Evolutionary conservation across 768 basidiomycete species (phyloP), one percentile per base, ranked within the genome.

Genomic region (Psilocybe sp.): DNA sequence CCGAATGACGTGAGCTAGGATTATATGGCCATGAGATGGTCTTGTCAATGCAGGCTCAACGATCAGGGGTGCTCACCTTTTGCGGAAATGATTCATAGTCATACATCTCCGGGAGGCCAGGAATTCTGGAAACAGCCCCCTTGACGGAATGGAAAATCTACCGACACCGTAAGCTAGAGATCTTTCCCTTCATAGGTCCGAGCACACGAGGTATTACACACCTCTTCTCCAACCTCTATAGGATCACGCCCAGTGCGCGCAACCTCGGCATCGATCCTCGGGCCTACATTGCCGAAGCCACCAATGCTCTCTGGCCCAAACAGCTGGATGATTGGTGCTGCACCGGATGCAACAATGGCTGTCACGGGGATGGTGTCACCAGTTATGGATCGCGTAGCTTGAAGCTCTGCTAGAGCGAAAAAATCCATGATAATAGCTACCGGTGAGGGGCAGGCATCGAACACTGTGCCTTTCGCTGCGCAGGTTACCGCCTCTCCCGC

Each of bases 31-130:
- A n/a, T n/a, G n/a, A n/a, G n/a, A n/a, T n/a, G n/a, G n/a, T n/a
- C n/a, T n/a, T n/a, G n/a, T n/a, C n/a, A n/a, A n/a, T n/a, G n/a
- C n/a, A n/a, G n/a, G n/a, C n/a, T n/a, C n/a, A n/a, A n/a, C n/a
- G n/a, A n/a, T n/a, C 34, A 14, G 6, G 7, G 14, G 16, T 5
- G 40, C 47, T 16, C 16, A 56, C 55, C 36, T 50, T 31, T 15
- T 56, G 55, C 14, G 55, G 55, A 32, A 56, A 56, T 16, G 53
- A 53, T 18, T 56, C 55, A n/a, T 52, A 50, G 20, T 56, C 55
- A 19, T 56, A 56, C 52, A 56, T 56, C n/a, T 44, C 14, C 5
- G 52, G 52, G 2, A 56, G 10, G 9, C 55, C 55, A 19, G 46
- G 42, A 16, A 56, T 47, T 14, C 38, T 40, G n/a, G 53, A 36